Evolutionary conservation across 495 filamentous ascomycete genomes (phyloP).

Genomic region (Trichoderma gamsii): DNA sequence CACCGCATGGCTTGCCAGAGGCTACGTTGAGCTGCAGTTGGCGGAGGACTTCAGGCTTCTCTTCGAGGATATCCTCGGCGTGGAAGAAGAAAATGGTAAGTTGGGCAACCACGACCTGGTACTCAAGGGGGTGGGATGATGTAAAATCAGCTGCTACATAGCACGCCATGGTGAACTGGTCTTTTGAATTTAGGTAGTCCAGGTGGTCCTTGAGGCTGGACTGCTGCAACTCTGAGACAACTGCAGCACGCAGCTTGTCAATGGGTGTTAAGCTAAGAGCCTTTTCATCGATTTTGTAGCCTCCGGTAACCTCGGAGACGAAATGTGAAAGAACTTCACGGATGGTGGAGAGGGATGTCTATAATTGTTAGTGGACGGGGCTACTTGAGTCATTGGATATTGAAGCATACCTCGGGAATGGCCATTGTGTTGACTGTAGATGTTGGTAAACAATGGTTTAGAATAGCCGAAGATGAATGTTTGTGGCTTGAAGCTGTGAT

Average conservation of each 20-base stretch:
- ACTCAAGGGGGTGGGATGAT: not conserved
- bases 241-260: not conserved
- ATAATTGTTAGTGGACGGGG: constrained; percentile 23
- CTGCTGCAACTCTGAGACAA: not conserved
- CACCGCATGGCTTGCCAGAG: not conserved
- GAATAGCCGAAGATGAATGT: no score
- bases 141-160: constrained; percentile 5
- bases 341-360: not conserved
- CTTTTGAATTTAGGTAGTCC: not conserved
- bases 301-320: not conserved
- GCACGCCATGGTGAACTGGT: constrained; percentile 8
- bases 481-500: no score
- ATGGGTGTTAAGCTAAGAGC: constrained; percentile 1
- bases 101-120: constrained; percentile 1
- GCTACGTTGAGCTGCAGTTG: not conserved
- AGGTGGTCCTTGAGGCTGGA: not conserved
- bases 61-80: not conserved
- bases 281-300: not conserved
- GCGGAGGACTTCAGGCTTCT: not conserved
- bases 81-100: constrained; percentile 8
- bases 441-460: no score
- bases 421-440: no score
- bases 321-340: not conserved
- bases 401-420: no score
- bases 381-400: no score